Conservation (phyloP, 2,329 filamentous ascomycete species). For the Beauveria sp. region DNA sequence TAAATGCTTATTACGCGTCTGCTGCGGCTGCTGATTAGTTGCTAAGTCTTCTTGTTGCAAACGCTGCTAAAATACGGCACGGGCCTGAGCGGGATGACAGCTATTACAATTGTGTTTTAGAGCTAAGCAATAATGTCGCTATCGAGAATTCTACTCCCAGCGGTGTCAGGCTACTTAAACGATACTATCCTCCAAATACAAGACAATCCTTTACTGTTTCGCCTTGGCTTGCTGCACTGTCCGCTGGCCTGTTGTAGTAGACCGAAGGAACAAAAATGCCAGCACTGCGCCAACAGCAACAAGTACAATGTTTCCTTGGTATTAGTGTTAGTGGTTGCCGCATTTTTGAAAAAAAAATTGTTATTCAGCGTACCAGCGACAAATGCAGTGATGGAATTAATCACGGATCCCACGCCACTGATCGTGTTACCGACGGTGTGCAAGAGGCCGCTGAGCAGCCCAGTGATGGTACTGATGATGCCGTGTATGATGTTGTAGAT, state of each 20-base stretch:
- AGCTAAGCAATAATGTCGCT: too few relatives aligned
- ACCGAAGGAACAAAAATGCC: conserved; percentile 1
- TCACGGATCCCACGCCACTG: not conserved
- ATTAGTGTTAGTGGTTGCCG: not conserved
- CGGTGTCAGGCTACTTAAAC: not conserved
- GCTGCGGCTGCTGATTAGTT: too few relatives aligned
- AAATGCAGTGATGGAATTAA: not conserved
- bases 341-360: too few relatives aligned
- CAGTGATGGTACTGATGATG: not conserved
- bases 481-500: not conserved
- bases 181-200: not conserved
- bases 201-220: not conserved
- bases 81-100: too few relatives aligned
- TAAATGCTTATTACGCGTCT: too few relatives aligned
- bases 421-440: not conserved
- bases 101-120: too few relatives aligned
- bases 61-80: too few relatives aligned
- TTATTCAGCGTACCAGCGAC: not conserved
- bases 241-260: not conserved
- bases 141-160: too few relatives aligned
- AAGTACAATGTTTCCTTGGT: not conserved
- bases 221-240: not conserved
- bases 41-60: too few relatives aligned
- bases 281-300: not conserved
- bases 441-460: not conserved